Conservation (phyloP, 257 asterid species). For the Nicotiana noctiflora region DNA sequence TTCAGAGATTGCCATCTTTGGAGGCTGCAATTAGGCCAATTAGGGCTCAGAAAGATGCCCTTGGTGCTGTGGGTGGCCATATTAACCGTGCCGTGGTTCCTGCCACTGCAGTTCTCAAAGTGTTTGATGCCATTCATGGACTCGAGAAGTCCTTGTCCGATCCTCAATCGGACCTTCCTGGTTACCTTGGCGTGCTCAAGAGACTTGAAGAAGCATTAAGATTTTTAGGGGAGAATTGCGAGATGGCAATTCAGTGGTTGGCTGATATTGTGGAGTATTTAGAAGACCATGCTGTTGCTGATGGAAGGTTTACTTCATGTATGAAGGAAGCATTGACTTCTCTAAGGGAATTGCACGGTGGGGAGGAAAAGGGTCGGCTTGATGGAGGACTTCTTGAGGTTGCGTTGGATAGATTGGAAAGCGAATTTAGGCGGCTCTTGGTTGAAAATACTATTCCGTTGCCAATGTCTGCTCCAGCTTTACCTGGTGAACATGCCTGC, state of each 20-base stretch:
- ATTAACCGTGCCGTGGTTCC: conserved; percentile 91
- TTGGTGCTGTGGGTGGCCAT: conserved; percentile 70
- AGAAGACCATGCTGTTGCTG: conserved; percentile 81
- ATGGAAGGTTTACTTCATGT: conserved; percentile 51
- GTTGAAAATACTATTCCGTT: conserved; percentile 51
- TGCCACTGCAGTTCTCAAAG: conserved; percentile 91
- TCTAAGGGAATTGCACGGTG: conserved; percentile 50
- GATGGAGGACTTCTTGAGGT: conserved; percentile 77
- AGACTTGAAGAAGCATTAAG: conserved; percentile 76
- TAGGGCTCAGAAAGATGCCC: conserved; percentile 60
- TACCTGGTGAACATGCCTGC: conserved; percentile 53
- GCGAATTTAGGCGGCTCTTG: conserved; percentile 58
- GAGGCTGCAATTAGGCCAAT: conserved; percentile 75
- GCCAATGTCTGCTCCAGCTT: conserved; percentile 60
- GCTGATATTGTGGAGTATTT: conserved; percentile 78
- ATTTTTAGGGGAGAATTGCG: conserved; percentile 74
- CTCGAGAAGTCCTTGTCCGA: conserved; percentile 73
- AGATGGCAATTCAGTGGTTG: conserved; percentile 89
- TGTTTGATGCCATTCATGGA: conserved; percentile 88
- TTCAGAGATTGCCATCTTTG: conserved; percentile 55
- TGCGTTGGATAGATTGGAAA: conserved; percentile 61
- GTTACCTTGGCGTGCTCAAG: conserved; percentile 70
- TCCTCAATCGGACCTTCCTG: conserved; percentile 63
- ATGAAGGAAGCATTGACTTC: conserved; percentile 48
- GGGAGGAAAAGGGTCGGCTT: conserved; percentile 63